phyloP scores from a whole-genome alignment of 768 basidiomycete genomes.

The Hygrocybe coccinea region DNA sequence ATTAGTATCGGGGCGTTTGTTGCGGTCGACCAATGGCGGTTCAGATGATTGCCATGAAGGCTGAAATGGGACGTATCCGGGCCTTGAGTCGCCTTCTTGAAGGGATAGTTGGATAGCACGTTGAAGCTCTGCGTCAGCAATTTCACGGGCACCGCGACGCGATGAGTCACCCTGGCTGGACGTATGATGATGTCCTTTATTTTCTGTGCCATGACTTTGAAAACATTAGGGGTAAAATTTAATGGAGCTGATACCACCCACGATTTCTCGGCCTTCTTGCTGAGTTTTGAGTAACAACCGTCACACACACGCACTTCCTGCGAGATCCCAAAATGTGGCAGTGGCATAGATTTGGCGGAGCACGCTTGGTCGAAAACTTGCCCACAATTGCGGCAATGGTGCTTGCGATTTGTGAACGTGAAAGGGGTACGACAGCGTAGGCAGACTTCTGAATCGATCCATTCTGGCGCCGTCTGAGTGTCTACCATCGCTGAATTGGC shows the following conservation, averaged over 20 bases:
- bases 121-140: conserved; percentile 84
- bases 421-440: conserved; percentile 88
- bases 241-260: conserved; percentile 28
- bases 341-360: conserved; percentile 73
- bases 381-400: conserved; percentile 98
- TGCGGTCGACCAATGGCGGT: conserved; percentile 63
- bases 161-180: conserved; percentile 47
- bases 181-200: conserved; percentile 51
- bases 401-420: conserved; percentile 93
- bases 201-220: conserved; percentile 19
- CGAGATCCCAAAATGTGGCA: conserved; percentile 91
- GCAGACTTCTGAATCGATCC: conserved; percentile 95
- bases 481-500: conserved; percentile 84
- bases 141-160: conserved; percentile 53
- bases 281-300: conserved; percentile 74
- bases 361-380: conserved; percentile 94
- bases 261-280: conserved; percentile 57
- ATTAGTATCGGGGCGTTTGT: conserved; percentile 37
- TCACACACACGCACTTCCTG: conserved; percentile 95
- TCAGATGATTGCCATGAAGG: conserved; percentile 62
- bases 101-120: conserved; percentile 90
- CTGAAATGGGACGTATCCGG: conserved; percentile 68
- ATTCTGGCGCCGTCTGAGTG: conserved; percentile 88
- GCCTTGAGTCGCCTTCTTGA: conserved; percentile 61
- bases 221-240: neutral